These are phyloP conservation scores for Salix arbutifolia DNA, from an alignment of 345 rosid genomes.

Conservation along the genomic window DNA sequence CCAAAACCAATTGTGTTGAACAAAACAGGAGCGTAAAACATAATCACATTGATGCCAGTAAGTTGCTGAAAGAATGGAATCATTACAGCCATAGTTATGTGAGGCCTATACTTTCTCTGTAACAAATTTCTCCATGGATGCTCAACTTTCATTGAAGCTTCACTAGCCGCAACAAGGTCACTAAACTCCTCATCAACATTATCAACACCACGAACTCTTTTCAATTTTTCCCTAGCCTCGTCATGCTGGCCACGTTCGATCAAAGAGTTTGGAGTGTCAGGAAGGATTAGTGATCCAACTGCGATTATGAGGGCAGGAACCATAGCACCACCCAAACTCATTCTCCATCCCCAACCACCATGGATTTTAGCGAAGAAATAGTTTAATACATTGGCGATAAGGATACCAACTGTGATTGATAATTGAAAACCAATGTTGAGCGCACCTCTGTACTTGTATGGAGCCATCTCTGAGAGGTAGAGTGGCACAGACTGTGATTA, in stretches of 20 bases:
- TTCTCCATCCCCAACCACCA: slow-evolving; percentile 91
- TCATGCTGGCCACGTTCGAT: slow-evolving; percentile 75
- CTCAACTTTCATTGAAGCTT: slow-evolving; percentile 61
- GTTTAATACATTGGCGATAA: slow-evolving; percentile 71
- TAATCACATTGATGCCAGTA: slow-evolving; percentile 80
- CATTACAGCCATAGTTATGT: slow-evolving; percentile 61
- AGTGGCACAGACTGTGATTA: slow-evolving; percentile 84
- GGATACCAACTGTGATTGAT: slow-evolving; percentile 84
- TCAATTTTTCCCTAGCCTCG: slow-evolving; percentile 53
- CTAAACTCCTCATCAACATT: slow-evolving; percentile 74
- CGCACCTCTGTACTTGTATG: slow-evolving; percentile 89
- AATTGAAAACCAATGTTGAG: slow-evolving; percentile 88
- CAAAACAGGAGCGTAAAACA: slow-evolving; percentile 90
- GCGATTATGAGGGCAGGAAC: slow-evolving; percentile 93
- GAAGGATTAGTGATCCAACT: slow-evolving; percentile 70
- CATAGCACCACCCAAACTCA: slow-evolving; percentile 92
- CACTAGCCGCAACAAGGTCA: slow-evolving; percentile 73
- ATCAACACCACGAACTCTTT: slow-evolving; percentile 61
- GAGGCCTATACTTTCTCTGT: slow-evolving; percentile 81
- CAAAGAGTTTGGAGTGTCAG: slow-evolving; percentile 94
- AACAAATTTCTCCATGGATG: slow-evolving; percentile 79
- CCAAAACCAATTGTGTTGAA: slow-evolving; percentile 74
- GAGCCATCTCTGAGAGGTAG: slow-evolving; percentile 96
- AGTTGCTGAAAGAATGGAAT: slow-evolving; percentile 87
- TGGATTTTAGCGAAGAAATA: slow-evolving; percentile 79